A percentile compares a stretch with the other conserved stretches of the same genome.
These are phyloP conservation scores for Talaromyces wortmannii DNA, from an alignment of 495 filamentous ascomycete genomes.

Conservation along the genomic window DNA sequence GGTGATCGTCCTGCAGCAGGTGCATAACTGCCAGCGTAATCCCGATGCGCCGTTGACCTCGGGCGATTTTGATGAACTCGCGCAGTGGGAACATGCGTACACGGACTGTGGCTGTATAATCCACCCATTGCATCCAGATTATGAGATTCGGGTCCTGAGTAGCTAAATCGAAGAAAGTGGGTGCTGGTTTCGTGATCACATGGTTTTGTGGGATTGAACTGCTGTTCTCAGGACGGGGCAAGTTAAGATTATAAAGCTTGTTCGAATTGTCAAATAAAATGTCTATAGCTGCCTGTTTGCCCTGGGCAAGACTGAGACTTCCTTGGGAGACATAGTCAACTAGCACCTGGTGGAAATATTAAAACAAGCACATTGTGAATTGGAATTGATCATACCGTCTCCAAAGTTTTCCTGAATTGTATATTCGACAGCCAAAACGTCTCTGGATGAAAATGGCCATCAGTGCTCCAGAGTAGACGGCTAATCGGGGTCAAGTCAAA, in stretches of 20 bases:
- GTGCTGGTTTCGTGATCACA: background rate
- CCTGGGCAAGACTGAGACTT: slow-evolving; percentile 53
- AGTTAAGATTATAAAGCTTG: slow-evolving; percentile 49
- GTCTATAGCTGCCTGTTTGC: slow-evolving; percentile 47
- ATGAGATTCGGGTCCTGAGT: slow-evolving; percentile 30
- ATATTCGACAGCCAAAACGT: slow-evolving; percentile 71
- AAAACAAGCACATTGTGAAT: background rate
- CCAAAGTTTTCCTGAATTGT: slow-evolving; percentile 71
- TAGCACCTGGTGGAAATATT: slow-evolving; percentile 41
- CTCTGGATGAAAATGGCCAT: slow-evolving; percentile 80
- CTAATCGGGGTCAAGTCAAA: slow-evolving; percentile 69
- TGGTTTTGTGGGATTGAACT: background rate
- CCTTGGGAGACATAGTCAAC: slow-evolving; percentile 53
- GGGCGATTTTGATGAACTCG: slow-evolving; percentile 53
- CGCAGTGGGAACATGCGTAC: slow-evolving; percentile 62
- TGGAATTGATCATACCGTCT: slow-evolving; percentile 38
- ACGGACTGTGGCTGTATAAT: slow-evolving; percentile 66
- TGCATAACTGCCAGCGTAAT: slow-evolving; percentile 48
- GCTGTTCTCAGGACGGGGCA: slow-evolving; percentile 5
- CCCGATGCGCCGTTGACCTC: slow-evolving; percentile 44
- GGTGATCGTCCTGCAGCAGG: slow-evolving; percentile 44
- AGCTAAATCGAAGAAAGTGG: slow-evolving; percentile 18
- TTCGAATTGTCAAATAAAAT: slow-evolving; percentile 70
- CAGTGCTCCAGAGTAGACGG: slow-evolving; percentile 80
- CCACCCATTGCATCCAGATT: slow-evolving; percentile 70